Conservation (phyloP, 768 basidiomycete genomes). For the Sarcodon sp. region DNA sequence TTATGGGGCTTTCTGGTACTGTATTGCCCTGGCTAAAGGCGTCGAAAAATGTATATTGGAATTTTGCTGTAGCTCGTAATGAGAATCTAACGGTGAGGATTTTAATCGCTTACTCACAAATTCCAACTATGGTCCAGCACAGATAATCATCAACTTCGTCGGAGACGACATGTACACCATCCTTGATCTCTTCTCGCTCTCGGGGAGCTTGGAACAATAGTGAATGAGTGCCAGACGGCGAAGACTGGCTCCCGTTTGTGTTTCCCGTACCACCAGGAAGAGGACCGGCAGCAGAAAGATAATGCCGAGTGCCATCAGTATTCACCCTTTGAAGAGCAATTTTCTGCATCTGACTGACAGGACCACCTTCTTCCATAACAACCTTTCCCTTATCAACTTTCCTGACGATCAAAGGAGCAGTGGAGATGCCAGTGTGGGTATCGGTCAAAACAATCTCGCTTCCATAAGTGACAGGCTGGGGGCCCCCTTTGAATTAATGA, state of each 20-base stretch:
- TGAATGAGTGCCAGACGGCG: conserved; percentile 56
- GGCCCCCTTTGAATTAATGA: conserved; percentile 24
- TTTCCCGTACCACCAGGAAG: conserved; percentile 65
- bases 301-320: conserved; percentile 73
- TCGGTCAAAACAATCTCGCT: conserved; percentile 82
- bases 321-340: conserved; percentile 82
- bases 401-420: conserved; percentile 76
- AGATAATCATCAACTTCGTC: conserved; percentile 93
- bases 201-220: conserved; percentile 70
- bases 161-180: conserved; percentile 59
- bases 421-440: conserved; percentile 73
- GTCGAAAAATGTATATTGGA: conserved; percentile 91
- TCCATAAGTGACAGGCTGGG: conserved; percentile 84
- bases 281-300: conserved; percentile 81
- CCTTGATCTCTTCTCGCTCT: conserved; percentile 72
- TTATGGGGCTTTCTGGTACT: conserved; percentile 71
- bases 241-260: conserved; percentile 50
- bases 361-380: conserved; percentile 79
- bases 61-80: conserved; percentile 48
- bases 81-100: conserved; percentile 3
- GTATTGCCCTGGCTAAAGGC: conserved; percentile 70
- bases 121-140: conserved; percentile 93
- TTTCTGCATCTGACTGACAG: conserved; percentile 95
- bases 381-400: conserved; percentile 89
- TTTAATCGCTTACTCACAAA: conserved; percentile 44